Evolutionary conservation across 164 flowering plant species (phyloP), one percentile per base, ranked within the genome.

Genomic region (Magnolia kwangsiensis): DNA sequence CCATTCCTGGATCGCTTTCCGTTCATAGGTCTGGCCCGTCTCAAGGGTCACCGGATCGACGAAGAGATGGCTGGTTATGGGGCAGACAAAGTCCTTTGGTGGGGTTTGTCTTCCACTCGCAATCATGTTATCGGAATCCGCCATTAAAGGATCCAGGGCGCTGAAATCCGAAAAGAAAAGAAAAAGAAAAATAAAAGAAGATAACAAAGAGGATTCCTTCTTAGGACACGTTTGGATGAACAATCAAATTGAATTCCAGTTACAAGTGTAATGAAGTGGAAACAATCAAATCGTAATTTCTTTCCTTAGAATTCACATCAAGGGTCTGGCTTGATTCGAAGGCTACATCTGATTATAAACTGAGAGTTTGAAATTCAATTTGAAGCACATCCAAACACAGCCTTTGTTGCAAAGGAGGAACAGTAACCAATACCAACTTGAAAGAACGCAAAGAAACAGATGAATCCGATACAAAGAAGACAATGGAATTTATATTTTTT

Each of bases 1-100:
- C 97, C 97, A 92, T 78, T 92, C 97, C 77, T 88, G 90, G 50
- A 92, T 91, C 2, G 97, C 95, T 80, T 61, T 86, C 24, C 91
- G 90, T 80, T 92, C 97, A 74, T 91, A 92, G 2, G 97, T 92
- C 84, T 92, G 95, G 10, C 97, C 97, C 3, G 97, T 92, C 79
- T 92, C 97, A 21, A 92, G 91, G 14, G 97, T 92, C 73, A 92
- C 97, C 0, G 95, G 95, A 79, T 92, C 97, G 69, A 83, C 83
- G 77, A 92, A 92, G 24, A 92, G 4, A 37, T 87, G 86, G 76
- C 88, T 88, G 0, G 97, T 92, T 77, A 91, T 89, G 31, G 97
- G 95, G 80, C 95, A 92, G 21, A 92, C 90, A 71, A 92, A 92
- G 82, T 92, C 97, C 85, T 91, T 92, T 0, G 94, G 94, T 65